These are phyloP conservation scores for Neurospora sp. DNA, from an alignment of 495 filamentous ascomycete genomes.

Conservation along the genomic window DNA sequence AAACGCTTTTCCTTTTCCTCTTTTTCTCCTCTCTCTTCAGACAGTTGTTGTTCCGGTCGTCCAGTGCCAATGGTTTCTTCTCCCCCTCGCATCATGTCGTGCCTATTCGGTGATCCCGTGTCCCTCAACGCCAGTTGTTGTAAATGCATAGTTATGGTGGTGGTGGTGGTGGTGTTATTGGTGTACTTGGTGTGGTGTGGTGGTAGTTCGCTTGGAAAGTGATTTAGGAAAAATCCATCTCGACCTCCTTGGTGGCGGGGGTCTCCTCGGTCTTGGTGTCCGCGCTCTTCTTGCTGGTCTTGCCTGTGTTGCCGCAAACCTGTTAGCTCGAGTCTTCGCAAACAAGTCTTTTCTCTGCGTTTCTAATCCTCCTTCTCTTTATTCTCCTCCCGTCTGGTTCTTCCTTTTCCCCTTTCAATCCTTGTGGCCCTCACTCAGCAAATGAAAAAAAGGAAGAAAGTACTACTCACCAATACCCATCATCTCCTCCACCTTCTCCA, in stretches of 20 bases:
- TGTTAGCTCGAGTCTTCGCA: neutral
- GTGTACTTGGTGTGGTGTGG: neutral
- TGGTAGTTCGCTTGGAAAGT: neutral
- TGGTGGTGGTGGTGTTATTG: too few species aligned
- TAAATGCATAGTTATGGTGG: neutral
- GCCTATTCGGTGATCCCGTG: neutral
- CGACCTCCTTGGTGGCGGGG: neutral
- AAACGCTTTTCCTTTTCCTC: neutral
- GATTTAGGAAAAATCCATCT: neutral
- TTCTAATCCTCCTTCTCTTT: neutral
- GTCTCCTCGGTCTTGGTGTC: neutral
- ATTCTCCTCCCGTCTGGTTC: neutral
- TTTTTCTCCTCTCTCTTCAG: neutral
- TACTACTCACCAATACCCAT: slow-evolving; percentile 12
- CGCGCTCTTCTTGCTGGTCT: neutral
- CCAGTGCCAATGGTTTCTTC: neutral
- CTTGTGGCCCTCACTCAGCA: too few species aligned
- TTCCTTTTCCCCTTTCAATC: too few species aligned
- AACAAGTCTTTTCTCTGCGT: neutral
- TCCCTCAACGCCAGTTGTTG: neutral
- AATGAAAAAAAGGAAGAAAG: too few species aligned
- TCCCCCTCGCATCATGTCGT: neutral
- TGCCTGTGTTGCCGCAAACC: neutral
- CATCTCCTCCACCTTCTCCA: neutral
- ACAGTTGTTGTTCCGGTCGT: neutral